Evolutionary conservation across 2,329 filamentous ascomycete species (phyloP).

Genomic region (Aspergillus sclerotialis): DNA sequence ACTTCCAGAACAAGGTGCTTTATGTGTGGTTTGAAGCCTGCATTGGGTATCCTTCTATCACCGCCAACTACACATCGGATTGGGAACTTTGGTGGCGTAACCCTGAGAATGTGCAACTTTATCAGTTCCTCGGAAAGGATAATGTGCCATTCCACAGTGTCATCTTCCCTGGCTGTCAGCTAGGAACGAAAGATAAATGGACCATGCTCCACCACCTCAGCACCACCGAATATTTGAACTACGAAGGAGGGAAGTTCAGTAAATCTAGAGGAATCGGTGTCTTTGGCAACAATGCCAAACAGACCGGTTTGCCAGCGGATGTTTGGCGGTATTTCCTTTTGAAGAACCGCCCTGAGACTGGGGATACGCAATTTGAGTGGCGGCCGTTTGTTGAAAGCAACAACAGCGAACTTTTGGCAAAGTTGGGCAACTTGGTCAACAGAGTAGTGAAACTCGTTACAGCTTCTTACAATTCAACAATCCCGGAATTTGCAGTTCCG

Average conservation of each 20-base stretch:
- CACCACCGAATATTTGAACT: conserved; percentile 84
- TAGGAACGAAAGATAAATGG: conserved; percentile 80
- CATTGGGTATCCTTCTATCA: conserved; percentile 94
- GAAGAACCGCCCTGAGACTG: conserved; percentile 74
- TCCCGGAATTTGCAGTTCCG: conserved; percentile 34
- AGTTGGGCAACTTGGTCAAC: conserved; percentile 67
- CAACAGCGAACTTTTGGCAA: conserved; percentile 78
- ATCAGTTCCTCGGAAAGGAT: conserved; percentile 95
- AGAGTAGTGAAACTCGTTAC: conserved; percentile 64
- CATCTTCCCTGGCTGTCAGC: conserved; percentile 81
- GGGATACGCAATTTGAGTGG: conserved; percentile 89
- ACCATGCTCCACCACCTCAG: conserved; percentile 83
- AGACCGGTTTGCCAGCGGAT: conserved; percentile 75
- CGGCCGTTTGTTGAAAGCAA: conserved; percentile 73
- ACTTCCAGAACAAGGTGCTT: conserved; percentile 70
- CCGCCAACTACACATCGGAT: conserved; percentile 75
- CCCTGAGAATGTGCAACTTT: conserved; percentile 77
- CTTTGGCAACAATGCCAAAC: conserved; percentile 81
- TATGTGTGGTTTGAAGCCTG: conserved; percentile 93
- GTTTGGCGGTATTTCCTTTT: conserved; percentile 94
- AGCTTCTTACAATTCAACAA: conserved; percentile 59
- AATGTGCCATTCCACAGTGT: conserved; percentile 84
- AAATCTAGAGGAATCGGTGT: conserved; percentile 87
- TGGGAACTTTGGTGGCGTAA: conserved; percentile 96
- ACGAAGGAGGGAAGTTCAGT: conserved; percentile 84